Percentiles rank a stretch among this genome's conserved stretches.
Conservation (phyloP, 129 eudicot genomes). For the Lonicera japonica region DNA sequence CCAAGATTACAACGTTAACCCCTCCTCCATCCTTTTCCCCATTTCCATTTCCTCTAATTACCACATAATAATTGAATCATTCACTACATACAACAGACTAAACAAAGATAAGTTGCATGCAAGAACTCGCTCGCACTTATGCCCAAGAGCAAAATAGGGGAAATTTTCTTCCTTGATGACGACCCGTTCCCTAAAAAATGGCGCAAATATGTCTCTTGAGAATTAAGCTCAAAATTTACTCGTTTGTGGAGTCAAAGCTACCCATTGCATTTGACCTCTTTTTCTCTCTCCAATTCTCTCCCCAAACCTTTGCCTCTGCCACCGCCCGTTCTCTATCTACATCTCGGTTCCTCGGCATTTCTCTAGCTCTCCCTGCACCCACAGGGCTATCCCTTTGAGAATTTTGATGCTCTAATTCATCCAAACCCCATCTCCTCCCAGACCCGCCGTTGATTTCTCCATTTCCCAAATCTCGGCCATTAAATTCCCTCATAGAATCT, state of each 20-base stretch:
- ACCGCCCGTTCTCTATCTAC: conserved; percentile 93
- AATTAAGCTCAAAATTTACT: conserved; percentile 18
- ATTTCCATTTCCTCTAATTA: not conserved
- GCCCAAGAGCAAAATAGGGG: not conserved
- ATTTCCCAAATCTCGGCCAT: conserved; percentile 40
- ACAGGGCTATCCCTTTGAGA: conserved; percentile 76
- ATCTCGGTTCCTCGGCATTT: conserved; percentile 63
- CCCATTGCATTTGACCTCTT: conserved; percentile 45
- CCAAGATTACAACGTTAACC: conserved; percentile 17
- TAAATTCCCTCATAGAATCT: conserved; percentile 33
- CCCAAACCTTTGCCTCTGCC: conserved; percentile 98
- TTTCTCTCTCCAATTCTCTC: conserved; percentile 90
- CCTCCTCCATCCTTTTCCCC: not conserved
- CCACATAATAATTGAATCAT: conserved; percentile 1
- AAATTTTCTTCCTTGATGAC: conserved; percentile 1
- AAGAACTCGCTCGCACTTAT: not conserved
- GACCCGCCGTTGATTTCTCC: conserved; percentile 58
- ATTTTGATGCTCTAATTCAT: conserved; percentile 24
- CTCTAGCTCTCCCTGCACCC: conserved; percentile 53
- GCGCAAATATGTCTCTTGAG: not conserved
- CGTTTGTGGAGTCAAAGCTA: conserved; percentile 71
- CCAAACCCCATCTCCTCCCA: conserved; percentile 67
- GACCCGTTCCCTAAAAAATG: not conserved
- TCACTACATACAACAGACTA: not conserved
- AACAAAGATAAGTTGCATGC: conserved; percentile 8